Conservation (phyloP, 345 rosid genomes). For the Nephelium lappaceum region DNA sequence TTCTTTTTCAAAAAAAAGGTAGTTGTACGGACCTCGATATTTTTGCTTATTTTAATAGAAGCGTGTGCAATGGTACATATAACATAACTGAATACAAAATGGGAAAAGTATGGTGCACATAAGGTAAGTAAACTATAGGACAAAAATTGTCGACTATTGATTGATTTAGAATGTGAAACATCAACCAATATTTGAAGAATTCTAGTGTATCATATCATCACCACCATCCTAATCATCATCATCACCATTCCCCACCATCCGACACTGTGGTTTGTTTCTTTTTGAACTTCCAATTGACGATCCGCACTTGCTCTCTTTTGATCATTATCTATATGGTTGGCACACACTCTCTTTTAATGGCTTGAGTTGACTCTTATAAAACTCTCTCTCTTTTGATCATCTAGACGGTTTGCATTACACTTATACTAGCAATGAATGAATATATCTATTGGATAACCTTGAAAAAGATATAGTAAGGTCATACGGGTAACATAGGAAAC, state of each 20-base stretch:
- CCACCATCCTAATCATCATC: background rate
- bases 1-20: no score
- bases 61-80: no score
- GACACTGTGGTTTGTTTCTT: background rate
- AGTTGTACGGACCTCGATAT: no score
- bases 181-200: background rate
- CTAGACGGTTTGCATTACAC: background rate
- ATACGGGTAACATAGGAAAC: no score
- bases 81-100: background rate
- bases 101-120: background rate
- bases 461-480: no score
- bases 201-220: background rate
- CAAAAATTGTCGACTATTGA: background rate
- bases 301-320: background rate
- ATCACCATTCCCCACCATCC: no score
- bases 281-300: background rate
- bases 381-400: background rate
- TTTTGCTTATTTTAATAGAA: no score
- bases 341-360: no score
- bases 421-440: no score
- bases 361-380: no score
- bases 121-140: background rate
- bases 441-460: no score
- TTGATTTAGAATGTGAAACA: background rate
- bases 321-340: no score